A percentile compares a stretch with the other conserved stretches of the same genome.
Conservation (phyloP, 1,284 basidiomycete species). For the Cryptococcus sp. region DNA sequence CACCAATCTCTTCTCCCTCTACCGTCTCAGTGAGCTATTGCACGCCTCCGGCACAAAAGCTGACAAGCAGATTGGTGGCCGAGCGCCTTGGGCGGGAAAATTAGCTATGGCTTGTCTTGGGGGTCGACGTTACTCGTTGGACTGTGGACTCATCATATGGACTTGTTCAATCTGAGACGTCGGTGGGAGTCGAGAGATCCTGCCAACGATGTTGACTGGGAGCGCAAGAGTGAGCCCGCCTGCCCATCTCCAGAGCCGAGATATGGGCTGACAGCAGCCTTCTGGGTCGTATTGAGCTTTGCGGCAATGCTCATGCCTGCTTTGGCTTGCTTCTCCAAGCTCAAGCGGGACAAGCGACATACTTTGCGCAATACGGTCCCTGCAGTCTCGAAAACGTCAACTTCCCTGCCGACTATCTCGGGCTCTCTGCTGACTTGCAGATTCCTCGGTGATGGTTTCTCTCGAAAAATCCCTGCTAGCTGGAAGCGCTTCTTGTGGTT, state of each 20-base stretch:
- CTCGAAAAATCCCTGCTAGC: conserved; percentile 50
- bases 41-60: not conserved
- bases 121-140: conserved; percentile 48
- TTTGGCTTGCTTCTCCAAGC: conserved; percentile 48
- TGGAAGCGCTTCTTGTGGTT: conserved; percentile 57
- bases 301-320: conserved; percentile 54
- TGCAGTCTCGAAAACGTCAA: conserved; percentile 30
- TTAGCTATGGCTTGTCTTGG: conserved; percentile 53
- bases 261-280: conserved; percentile 22
- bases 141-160: conserved; percentile 48
- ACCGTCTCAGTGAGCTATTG: conserved; percentile 44
- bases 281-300: conserved; percentile 55
- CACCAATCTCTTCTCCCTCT: conserved; percentile 55
- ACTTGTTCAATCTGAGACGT: conserved; percentile 43
- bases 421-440: conserved; percentile 7
- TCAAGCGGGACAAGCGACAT: conserved; percentile 45
- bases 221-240: conserved; percentile 50
- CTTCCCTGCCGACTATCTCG: conserved; percentile 12
- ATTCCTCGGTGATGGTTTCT: conserved; percentile 49
- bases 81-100: conserved; percentile 48
- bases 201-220: conserved; percentile 50
- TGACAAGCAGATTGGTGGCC: conserved; percentile 46
- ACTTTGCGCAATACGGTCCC: conserved; percentile 37
- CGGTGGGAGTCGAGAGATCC: conserved; percentile 23
- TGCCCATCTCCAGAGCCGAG: not conserved